Conservation (phyloP, 2,329 filamentous ascomycete genomes). For the Aspergillus japonicus region DNA sequence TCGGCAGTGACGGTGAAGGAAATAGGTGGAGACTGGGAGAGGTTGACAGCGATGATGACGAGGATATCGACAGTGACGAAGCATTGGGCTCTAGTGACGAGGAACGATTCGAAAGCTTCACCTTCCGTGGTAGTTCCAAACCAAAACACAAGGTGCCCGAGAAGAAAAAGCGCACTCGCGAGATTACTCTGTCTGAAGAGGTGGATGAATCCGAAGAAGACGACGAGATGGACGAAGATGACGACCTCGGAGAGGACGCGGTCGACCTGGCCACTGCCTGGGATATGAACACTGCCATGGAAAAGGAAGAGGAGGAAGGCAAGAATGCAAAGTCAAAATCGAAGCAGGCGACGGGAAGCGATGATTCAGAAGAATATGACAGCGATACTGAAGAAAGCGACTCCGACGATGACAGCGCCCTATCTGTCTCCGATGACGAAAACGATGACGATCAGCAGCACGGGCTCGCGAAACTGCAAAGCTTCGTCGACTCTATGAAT, state of each 20-base stretch:
- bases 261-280: slow-evolving; percentile 63
- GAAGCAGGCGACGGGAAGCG: slow-evolving; percentile 29
- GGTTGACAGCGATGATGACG: slow-evolving; percentile 65
- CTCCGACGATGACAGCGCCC: slow-evolving; percentile 52
- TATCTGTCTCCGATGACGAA: slow-evolving; percentile 37
- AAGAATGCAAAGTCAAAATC: slow-evolving; percentile 30
- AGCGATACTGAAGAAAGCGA: slow-evolving; percentile 46
- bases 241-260: slow-evolving; percentile 63
- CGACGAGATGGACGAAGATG: slow-evolving; percentile 52
- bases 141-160: slow-evolving; percentile 30
- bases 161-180: slow-evolving; percentile 28
- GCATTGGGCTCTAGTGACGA: slow-evolving; percentile 88
- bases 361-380: slow-evolving; percentile 37
- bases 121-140: slow-evolving; percentile 61
- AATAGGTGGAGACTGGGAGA: slow-evolving; percentile 80
- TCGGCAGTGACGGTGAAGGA: slow-evolving; percentile 80
- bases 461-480: slow-evolving; percentile 64
- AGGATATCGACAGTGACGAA: slow-evolving; percentile 71
- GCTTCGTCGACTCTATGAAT: slow-evolving; percentile 66
- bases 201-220: slow-evolving; percentile 47
- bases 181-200: slow-evolving; percentile 53
- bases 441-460: slow-evolving; percentile 24
- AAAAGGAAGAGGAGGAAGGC: slow-evolving; percentile 39
- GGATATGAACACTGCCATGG: slow-evolving; percentile 51
- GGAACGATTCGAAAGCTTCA: slow-evolving; percentile 76